Evolutionary conservation across 2,329 filamentous ascomycete genomes (phyloP).

Genomic region (Cordyceps javanica): DNA sequence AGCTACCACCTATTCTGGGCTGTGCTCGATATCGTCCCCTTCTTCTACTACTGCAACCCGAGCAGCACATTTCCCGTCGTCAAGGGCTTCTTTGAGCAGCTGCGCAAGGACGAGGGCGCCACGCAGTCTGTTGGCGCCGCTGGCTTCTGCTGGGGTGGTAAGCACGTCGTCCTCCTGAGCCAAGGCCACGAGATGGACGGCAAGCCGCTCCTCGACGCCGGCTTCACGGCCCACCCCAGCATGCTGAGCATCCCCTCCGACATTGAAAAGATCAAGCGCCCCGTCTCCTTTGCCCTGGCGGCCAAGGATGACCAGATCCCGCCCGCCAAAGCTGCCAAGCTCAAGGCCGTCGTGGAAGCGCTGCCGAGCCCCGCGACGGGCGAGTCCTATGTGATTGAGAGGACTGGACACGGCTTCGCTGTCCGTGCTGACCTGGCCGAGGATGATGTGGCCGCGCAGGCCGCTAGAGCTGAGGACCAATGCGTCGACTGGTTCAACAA

Average conservation of each 20-base stretch:
- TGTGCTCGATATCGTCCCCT: conserved; percentile 25
- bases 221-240: conserved; percentile 48
- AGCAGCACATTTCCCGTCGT: conserved; percentile 29
- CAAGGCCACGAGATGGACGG: conserved; percentile 27
- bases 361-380: conserved; percentile 27
- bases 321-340: conserved; percentile 24
- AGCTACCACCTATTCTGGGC: conserved; percentile 23
- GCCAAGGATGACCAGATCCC: conserved; percentile 37
- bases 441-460: conserved; percentile 21
- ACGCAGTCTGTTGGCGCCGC: conserved; percentile 40
- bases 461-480: conserved; percentile 27
- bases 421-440: conserved; percentile 25
- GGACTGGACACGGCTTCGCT: conserved; percentile 37
- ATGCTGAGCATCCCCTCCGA: conserved; percentile 41
- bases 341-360: conserved; percentile 29
- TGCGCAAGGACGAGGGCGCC: conserved; percentile 28
- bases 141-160: conserved; percentile 61
- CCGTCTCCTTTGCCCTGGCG: conserved; percentile 41
- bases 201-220: conserved; percentile 42
- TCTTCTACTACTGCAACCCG: conserved; percentile 25
- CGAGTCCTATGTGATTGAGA: conserved; percentile 32
- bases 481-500: conserved; percentile 28
- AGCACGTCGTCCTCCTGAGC: conserved; percentile 44
- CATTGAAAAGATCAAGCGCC: conserved; percentile 36
- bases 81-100: conserved; percentile 28